A percentile compares a stretch with the other conserved stretches of the same genome.
Conservation (phyloP, 495 filamentous ascomycete genomes). For the Aspergillus egyptiacus region DNA sequence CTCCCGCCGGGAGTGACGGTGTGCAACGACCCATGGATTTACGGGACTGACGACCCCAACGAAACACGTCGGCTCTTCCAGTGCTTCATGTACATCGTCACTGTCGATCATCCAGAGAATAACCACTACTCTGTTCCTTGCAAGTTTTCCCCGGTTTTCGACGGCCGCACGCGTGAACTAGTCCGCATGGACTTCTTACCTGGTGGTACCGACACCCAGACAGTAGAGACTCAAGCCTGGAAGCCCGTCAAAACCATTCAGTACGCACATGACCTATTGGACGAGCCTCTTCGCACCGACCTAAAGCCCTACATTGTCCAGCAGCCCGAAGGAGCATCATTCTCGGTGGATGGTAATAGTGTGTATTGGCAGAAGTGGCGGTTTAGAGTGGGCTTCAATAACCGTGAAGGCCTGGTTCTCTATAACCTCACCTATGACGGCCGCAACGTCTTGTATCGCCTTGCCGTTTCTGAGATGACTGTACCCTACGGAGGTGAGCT, state of each 20-base stretch:
- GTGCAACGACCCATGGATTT: slow-evolving; percentile 46
- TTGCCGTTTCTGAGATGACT: slow-evolving; percentile 70
- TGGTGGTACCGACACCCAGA: slow-evolving; percentile 28
- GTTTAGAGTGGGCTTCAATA: slow-evolving; percentile 60
- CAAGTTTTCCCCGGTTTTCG: slow-evolving; percentile 71
- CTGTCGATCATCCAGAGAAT: slow-evolving; percentile 37
- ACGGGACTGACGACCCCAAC: slow-evolving; percentile 33
- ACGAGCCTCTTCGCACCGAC: slow-evolving; percentile 44
- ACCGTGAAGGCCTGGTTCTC: slow-evolving; percentile 56
- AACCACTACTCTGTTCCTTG: slow-evolving; percentile 81
- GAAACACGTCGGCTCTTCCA: slow-evolving; percentile 39
- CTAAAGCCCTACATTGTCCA: slow-evolving; percentile 71
- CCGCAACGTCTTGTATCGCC: slow-evolving; percentile 61
- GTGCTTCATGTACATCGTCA: slow-evolving; percentile 42
- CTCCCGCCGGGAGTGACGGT: slow-evolving; percentile 36
- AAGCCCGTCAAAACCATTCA: slow-evolving; percentile 53
- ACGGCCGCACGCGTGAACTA: slow-evolving; percentile 57
- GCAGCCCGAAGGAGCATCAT: slow-evolving; percentile 74
- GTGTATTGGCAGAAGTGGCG: slow-evolving; percentile 65
- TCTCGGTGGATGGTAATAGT: slow-evolving; percentile 46
- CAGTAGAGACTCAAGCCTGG: slow-evolving; percentile 31
- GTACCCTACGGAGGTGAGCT: slow-evolving; percentile 49
- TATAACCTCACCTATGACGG: slow-evolving; percentile 64
- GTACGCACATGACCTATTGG: slow-evolving; percentile 37
- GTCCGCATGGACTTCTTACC: slow-evolving; percentile 48